These are phyloP conservation scores for Maudiozyma humilis DNA, from an alignment of 1,139 yeast species.

Conservation along the genomic window DNA sequence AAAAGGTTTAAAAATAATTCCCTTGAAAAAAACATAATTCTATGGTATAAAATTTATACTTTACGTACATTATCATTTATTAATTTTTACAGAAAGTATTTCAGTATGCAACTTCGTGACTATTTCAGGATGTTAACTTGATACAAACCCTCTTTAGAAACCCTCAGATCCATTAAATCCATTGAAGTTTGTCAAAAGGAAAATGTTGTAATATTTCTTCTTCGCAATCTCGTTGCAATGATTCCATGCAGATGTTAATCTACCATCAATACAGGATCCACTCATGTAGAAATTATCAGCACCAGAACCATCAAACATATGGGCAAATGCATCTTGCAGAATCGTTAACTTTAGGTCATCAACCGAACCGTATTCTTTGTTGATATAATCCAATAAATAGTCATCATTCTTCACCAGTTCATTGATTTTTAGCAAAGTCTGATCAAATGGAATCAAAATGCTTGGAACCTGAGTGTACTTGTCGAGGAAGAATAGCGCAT, in stretches of 20 bases:
- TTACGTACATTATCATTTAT: no score
- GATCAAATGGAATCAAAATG: slow-evolving; percentile 59
- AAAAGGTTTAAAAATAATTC: no score
- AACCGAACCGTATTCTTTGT: slow-evolving; percentile 46
- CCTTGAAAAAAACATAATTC: no score
- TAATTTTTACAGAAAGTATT: no score
- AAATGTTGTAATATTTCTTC: slow-evolving; percentile 54
- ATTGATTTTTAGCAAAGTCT: slow-evolving; percentile 46
- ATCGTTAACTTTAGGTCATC: slow-evolving; percentile 46
- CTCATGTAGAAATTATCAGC: slow-evolving; percentile 73
- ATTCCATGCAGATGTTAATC: slow-evolving; percentile 72
- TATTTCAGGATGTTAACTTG: no score
- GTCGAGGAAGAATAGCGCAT: slow-evolving; percentile 64
- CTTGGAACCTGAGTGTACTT: slow-evolving; percentile 70
- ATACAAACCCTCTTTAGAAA: slow-evolving; percentile 15
- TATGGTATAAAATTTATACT: no score
- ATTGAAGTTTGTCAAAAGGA: slow-evolving; percentile 58
- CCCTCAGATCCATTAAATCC: slow-evolving; percentile 72
- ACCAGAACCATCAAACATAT: slow-evolving; percentile 72
- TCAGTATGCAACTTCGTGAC: not conserved
- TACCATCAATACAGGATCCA: slow-evolving; percentile 73
- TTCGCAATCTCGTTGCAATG: slow-evolving; percentile 63
- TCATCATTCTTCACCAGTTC: slow-evolving; percentile 41
- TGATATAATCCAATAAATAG: slow-evolving; percentile 42
- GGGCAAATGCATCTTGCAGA: slow-evolving; percentile 59